These are phyloP conservation scores for Alternaria viburni DNA, from an alignment of 2,329 filamentous ascomycete species.

Conservation along the genomic window DNA sequence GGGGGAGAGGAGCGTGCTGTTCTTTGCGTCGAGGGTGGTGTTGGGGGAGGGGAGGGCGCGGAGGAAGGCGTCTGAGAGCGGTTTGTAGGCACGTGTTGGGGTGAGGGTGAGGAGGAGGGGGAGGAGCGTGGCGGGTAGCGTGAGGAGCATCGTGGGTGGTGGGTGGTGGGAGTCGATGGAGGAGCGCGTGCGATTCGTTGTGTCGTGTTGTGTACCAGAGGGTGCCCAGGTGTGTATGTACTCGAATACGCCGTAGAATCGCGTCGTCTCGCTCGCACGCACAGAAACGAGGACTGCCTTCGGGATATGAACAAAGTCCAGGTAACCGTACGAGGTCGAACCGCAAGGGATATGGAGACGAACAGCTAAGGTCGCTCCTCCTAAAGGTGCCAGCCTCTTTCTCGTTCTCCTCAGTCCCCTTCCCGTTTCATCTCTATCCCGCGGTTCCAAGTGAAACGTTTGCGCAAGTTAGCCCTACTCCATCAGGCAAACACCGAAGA, in stretches of 20 bases:
- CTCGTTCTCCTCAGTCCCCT: not conserved
- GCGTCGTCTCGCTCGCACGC: not conserved
- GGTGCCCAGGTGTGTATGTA: not conserved
- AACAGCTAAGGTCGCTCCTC: not conserved
- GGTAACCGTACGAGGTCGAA: not conserved
- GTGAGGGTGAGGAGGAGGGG: constrained; percentile 18
- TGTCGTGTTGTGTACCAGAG: not conserved
- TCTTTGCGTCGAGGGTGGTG: constrained; percentile 77
- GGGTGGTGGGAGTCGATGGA: constrained; percentile 4
- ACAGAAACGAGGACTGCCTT: not conserved
- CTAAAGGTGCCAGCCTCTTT: not conserved
- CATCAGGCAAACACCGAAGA: constrained; percentile 17
- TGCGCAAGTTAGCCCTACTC: constrained; percentile 11
- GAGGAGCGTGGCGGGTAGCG: constrained; percentile 10
- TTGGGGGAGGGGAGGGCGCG: constrained; percentile 73
- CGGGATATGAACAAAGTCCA: not conserved
- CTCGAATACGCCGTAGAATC: not conserved
- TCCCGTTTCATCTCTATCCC: constrained; percentile 11
- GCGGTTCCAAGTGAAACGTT: constrained; percentile 22
- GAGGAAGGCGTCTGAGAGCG: constrained; percentile 77
- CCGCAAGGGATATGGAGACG: not conserved
- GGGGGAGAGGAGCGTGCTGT: constrained; percentile 78
- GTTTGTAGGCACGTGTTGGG: constrained; percentile 56
- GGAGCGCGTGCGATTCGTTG: not conserved
- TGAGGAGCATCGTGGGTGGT: constrained; percentile 2